These are phyloP conservation scores for Exophiala mesophila DNA, from an alignment of 2,329 filamentous ascomycete species.

Conservation along the genomic window DNA sequence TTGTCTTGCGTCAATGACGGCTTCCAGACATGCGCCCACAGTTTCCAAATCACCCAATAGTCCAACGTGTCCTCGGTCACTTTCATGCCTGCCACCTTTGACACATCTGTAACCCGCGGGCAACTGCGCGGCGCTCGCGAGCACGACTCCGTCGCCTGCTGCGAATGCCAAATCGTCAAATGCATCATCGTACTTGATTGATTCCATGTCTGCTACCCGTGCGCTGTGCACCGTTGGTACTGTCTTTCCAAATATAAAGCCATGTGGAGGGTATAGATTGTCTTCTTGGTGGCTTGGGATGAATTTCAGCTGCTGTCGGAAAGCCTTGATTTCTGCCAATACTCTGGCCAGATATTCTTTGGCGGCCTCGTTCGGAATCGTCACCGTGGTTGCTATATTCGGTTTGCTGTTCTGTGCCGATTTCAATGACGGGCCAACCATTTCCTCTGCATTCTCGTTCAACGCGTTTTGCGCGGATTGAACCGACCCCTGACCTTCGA, in stretches of 20 bases:
- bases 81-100: constrained; percentile 68
- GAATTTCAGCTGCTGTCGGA: constrained; percentile 70
- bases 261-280: constrained; percentile 78
- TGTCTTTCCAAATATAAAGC: constrained; percentile 79
- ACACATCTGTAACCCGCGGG: constrained; percentile 73
- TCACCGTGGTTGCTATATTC: constrained; percentile 33
- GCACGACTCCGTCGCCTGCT: constrained; percentile 81
- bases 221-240: constrained; percentile 82
- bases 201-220: constrained; percentile 65
- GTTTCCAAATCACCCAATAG: constrained; percentile 79
- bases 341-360: constrained; percentile 69
- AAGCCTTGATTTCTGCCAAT: constrained; percentile 64
- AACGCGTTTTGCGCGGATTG: constrained; percentile 21
- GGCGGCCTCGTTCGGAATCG: constrained; percentile 52
- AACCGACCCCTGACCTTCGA: constrained; percentile 25
- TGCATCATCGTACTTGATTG: constrained; percentile 68
- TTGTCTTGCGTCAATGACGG: constrained; percentile 60
- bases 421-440: constrained; percentile 18
- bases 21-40: constrained; percentile 68
- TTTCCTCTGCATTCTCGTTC: constrained; percentile 17
- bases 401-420: constrained; percentile 26
- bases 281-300: constrained; percentile 51
- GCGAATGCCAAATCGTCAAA: constrained; percentile 87
- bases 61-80: constrained; percentile 81
- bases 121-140: constrained; percentile 79